A percentile compares a stretch with the other conserved stretches of the same genome.
Conservation (phyloP, 2,329 filamentous ascomycete genomes). For the Biscogniauxia marginata region DNA sequence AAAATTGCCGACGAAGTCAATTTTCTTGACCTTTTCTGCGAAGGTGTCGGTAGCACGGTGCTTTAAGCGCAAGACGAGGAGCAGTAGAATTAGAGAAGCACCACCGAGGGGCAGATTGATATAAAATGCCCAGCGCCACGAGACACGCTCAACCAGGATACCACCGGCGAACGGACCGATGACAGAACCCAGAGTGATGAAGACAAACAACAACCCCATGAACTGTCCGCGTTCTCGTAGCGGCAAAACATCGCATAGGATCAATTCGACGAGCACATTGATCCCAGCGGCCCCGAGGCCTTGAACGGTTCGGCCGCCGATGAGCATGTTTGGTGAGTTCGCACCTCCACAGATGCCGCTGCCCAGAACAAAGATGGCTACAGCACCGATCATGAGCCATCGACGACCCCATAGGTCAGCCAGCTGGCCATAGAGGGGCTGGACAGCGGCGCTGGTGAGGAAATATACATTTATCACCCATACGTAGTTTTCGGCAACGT, state of each 20-base stretch:
- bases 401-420: slow-evolving; percentile 47
- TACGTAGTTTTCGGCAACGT: slow-evolving; percentile 13
- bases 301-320: slow-evolving; percentile 40
- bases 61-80: slow-evolving; percentile 27
- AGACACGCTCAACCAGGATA: slow-evolving; percentile 40
- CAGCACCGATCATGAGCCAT: slow-evolving; percentile 33
- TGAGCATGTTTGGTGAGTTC: slow-evolving; percentile 37
- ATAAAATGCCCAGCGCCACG: slow-evolving; percentile 51
- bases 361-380: slow-evolving; percentile 44
- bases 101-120: slow-evolving; percentile 53
- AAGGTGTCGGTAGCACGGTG: not conserved
- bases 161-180: slow-evolving; percentile 49
- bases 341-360: slow-evolving; percentile 44
- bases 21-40: slow-evolving; percentile 15
- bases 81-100: slow-evolving; percentile 32
- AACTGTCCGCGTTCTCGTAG: slow-evolving; percentile 43
- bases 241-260: slow-evolving; percentile 47
- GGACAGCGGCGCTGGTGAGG: slow-evolving; percentile 32
- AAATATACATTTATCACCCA: slow-evolving; percentile 20
- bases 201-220: slow-evolving; percentile 28
- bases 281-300: slow-evolving; percentile 41
- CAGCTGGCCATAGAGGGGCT: slow-evolving; percentile 44
- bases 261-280: slow-evolving; percentile 42
- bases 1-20: slow-evolving; percentile 38
- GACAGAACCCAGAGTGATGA: slow-evolving; percentile 38